Evolutionary conservation across 441 rosid species (phyloP).

Genomic region (Erodium trifolium): DNA sequence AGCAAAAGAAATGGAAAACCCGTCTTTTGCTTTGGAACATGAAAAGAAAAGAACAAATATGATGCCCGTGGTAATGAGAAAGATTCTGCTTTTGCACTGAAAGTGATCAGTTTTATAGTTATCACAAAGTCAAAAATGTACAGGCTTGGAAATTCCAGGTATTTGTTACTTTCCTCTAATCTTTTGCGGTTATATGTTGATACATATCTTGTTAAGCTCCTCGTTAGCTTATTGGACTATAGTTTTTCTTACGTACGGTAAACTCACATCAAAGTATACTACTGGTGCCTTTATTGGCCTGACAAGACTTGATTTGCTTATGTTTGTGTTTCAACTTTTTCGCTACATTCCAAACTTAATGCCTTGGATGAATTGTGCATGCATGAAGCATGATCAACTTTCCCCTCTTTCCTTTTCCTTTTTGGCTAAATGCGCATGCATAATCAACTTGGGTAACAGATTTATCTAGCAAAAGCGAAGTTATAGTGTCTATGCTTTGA

Average conservation of each 20-base stretch:
- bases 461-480: neutral
- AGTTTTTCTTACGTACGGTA: too few species aligned
- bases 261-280: neutral
- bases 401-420: neutral
- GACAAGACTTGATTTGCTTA: conserved; percentile 1
- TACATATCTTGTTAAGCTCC: neutral
- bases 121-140: conserved; percentile 21
- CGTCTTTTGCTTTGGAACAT: conserved; percentile 21
- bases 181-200: neutral
- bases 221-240: too few species aligned
- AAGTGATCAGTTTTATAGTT: conserved; percentile 12
- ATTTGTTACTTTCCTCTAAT: conserved; percentile 4
- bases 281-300: neutral
- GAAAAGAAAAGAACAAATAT: too few species aligned
- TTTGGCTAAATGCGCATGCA: conserved; percentile 8
- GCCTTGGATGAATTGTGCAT: neutral
- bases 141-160: conserved; percentile 9
- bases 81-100: conserved; percentile 22
- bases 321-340: neutral
- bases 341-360: neutral
- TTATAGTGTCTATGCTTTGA: neutral
- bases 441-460: neutral
- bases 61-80: conserved; percentile 13
- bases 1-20: neutral
- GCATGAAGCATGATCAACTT: neutral